Conservation (phyloP, 2,329 filamentous ascomycete genomes). For the Meredithiella fracta region DNA sequence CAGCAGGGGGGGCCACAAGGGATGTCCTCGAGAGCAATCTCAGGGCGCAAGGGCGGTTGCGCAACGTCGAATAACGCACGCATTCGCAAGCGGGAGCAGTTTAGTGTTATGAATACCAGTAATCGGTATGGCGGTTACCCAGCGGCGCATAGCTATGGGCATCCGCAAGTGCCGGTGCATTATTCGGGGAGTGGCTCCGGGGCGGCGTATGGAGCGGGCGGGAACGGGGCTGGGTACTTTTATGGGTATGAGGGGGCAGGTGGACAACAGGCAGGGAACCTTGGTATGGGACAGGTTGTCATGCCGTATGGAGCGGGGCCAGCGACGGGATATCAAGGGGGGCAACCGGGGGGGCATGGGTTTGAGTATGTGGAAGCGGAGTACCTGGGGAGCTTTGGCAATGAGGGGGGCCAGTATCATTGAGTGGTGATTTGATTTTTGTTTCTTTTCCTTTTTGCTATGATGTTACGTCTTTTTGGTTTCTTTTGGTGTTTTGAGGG, state of each 20-base stretch:
- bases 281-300: background rate
- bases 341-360: background rate
- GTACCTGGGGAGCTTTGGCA: constrained; percentile 4
- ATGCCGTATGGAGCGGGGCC: background rate
- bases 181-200: constrained; percentile 9
- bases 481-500: background rate
- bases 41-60: constrained; percentile 22
- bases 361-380: constrained; percentile 11
- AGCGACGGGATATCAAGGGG: background rate
- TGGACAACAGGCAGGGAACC: background rate
- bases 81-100: constrained; percentile 11
- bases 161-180: background rate
- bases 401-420: constrained; percentile 5
- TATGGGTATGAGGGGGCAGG: constrained; percentile 6
- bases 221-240: background rate
- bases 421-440: background rate
- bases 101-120: background rate
- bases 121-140: constrained; percentile 7
- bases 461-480: constrained; percentile 2
- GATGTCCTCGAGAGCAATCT: constrained; percentile 19
- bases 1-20: background rate
- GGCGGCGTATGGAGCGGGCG: constrained; percentile 1
- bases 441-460: background rate
- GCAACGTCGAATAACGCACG: constrained; percentile 18
- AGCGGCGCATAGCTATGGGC: background rate